These are phyloP conservation scores for Trichoderma afroharzianum DNA, from an alignment of 2,329 filamentous ascomycete species.

Conservation along the genomic window DNA sequence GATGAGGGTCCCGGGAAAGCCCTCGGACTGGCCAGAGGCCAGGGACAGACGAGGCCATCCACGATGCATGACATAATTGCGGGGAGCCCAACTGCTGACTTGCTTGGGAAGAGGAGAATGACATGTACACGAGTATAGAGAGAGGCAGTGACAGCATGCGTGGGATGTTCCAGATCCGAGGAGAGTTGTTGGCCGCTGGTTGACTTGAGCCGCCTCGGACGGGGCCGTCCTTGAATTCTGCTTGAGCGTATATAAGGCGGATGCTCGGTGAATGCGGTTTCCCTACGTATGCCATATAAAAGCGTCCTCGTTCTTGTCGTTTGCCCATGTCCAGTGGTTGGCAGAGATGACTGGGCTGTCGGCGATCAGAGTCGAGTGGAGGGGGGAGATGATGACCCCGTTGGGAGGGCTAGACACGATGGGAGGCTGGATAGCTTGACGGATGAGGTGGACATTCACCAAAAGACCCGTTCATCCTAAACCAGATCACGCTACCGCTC, in stretches of 20 bases:
- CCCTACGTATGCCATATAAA: background rate
- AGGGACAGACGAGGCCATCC: constrained; percentile 12
- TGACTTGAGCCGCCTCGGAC: constrained; percentile 5
- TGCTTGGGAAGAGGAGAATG: constrained; percentile 12
- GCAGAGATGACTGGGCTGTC: background rate
- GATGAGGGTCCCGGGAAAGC: constrained; percentile 9
- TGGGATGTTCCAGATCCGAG: constrained; percentile 10
- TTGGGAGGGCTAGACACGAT: background rate
- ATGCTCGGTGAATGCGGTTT: background rate
- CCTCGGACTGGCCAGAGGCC: constrained; percentile 16
- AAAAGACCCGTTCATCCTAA: constrained; percentile 11
- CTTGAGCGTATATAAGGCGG: constrained; percentile 2
- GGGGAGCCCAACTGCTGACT: constrained; percentile 27
- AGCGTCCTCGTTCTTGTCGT: background rate
- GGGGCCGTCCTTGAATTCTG: constrained; percentile 14
- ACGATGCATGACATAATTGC: constrained; percentile 47
- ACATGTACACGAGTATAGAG: background rate
- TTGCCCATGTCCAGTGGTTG: background rate
- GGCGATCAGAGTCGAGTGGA: constrained; percentile 16
- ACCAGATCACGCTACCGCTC: constrained; percentile 11
- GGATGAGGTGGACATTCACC: constrained; percentile 2
- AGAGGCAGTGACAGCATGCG: constrained; percentile 14
- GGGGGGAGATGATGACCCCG: constrained; percentile 4
- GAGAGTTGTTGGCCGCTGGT: constrained; percentile 3
- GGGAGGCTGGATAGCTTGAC: constrained; percentile 10